Evolutionary conservation across 1,284 basidiomycete species (phyloP), one percentile per base, ranked within the genome.

Genomic region (Phellinidium pouzarii): DNA sequence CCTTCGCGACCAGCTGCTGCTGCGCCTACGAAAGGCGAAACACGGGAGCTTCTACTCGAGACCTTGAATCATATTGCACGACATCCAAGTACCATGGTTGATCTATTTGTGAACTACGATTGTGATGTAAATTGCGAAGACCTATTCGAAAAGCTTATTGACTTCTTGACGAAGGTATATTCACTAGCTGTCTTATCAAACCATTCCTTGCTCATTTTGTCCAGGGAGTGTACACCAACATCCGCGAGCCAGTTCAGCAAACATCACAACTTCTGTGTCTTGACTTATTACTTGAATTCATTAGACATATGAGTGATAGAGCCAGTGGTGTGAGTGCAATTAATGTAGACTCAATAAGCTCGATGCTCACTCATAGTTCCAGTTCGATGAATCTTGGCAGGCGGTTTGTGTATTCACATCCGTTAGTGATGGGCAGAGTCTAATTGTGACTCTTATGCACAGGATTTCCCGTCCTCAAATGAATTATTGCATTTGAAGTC

Each of bases 91-190:
- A 94, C 95, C 69, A 92, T 97, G 86, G 91, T 96, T 43, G 92
- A 97, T 64, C 74, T 98, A 8, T 99, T 92, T 73, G 78, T 84
- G 54, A 99, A 99, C 68, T 99, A 96, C 68, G 96, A 99, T 66
- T 98, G 94, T 65, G 91, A 97, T 62, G 84, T 90, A 58, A 94
- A 98, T 64, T 94, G 91, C 68, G 94, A 98, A 71, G 94, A 99
- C 65, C 71, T 99, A 54, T 97, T 95, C 62, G 94, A 98, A 65
- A 76, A 90, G 6, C 69, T 98, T n/a, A 74, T 96, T 53, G 85
- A 86, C 19, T 98, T 98, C 68, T 71, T 97, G 58, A 91, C 89
- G 1, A 85, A 87, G 77, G 91, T 87, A 60, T 44, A 62, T 8
- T 37, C 37, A 3, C 22, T 34, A n/a, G 22, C 26, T 26, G 6